Conservation (phyloP, 2,329 filamentous ascomycete genomes). For the Ilyonectria robusta region DNA sequence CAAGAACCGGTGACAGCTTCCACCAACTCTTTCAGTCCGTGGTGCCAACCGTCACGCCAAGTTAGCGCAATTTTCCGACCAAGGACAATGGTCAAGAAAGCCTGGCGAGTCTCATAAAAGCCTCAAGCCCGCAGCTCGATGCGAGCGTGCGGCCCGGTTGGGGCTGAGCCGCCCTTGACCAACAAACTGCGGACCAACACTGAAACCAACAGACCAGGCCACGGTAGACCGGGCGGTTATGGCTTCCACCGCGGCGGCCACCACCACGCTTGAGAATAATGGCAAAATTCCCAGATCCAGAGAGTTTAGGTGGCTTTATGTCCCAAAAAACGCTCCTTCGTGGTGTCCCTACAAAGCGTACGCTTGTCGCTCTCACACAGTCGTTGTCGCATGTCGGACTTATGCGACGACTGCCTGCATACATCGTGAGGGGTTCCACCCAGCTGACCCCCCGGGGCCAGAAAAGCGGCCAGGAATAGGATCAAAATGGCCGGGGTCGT, state of each 20-base stretch:
- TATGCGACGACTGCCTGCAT: conserved; percentile 9
- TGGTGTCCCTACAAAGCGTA: not conserved
- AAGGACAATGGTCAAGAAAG: not conserved
- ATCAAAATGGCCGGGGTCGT: conserved; percentile 9
- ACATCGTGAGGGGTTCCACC: conserved; percentile 23
- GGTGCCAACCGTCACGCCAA: not conserved
- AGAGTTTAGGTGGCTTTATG: too few relatives aligned
- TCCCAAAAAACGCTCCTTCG: not conserved
- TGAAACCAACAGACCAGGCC: conserved; percentile 8
- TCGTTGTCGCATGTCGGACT: not conserved
- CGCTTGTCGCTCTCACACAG: not conserved
- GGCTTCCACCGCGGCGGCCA: not conserved
- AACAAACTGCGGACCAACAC: conserved; percentile 5
- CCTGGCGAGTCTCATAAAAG: not conserved
- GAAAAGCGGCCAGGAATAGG: conserved; percentile 23
- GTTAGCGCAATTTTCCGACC: not conserved
- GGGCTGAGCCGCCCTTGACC: conserved; percentile 6
- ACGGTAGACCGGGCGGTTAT: not conserved
- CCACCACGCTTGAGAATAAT: not conserved
- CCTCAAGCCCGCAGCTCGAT: not conserved
- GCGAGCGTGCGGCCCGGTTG: conserved; percentile 9
- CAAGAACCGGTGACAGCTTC: not conserved
- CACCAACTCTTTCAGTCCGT: not conserved
- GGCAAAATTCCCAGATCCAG: too few relatives aligned
- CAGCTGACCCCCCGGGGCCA: conserved; percentile 28